Conservation (phyloP, 73 alveolate genomes). For the Paraurostyla sp. region DNA sequence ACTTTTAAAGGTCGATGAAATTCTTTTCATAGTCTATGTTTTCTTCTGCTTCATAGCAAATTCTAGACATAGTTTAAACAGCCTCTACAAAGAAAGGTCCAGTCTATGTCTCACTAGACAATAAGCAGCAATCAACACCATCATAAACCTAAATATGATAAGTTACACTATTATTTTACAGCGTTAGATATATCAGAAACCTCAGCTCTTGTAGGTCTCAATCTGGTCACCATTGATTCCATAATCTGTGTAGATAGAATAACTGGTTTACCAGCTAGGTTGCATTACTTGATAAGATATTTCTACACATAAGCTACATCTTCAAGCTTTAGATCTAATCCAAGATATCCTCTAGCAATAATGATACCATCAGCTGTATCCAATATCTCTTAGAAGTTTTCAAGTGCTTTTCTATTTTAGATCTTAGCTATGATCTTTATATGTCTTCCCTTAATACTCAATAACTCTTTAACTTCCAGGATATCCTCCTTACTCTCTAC, state of each 20-base stretch:
- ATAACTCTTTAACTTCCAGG: conserved; percentile 59
- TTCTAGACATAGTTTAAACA: conserved; percentile 48
- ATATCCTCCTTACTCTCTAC: conserved; percentile 63
- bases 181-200: conserved; percentile 78
- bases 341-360: conserved; percentile 67
- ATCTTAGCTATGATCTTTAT: conserved; percentile 66
- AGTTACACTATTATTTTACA: neutral
- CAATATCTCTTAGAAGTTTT: conserved; percentile 53
- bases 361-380: conserved; percentile 67
- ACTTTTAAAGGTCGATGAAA: conserved; percentile 28
- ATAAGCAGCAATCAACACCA: conserved; percentile 74
- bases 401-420: conserved; percentile 47
- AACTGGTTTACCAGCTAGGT: conserved; percentile 69
- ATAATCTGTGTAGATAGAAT: conserved; percentile 70
- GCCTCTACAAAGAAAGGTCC: conserved; percentile 70
- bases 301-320: conserved; percentile 66
- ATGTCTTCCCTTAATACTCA: conserved; percentile 59
- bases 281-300: conserved; percentile 61
- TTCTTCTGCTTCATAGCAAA: conserved; percentile 63
- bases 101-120: conserved; percentile 65
- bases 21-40: conserved; percentile 60
- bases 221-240: conserved; percentile 67
- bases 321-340: conserved; percentile 46
- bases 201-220: conserved; percentile 79
- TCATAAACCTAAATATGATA: too few relatives aligned